These are phyloP conservation scores for Alternaria infectoria DNA, from an alignment of 2,329 filamentous ascomycete genomes.

Conservation along the genomic window DNA sequence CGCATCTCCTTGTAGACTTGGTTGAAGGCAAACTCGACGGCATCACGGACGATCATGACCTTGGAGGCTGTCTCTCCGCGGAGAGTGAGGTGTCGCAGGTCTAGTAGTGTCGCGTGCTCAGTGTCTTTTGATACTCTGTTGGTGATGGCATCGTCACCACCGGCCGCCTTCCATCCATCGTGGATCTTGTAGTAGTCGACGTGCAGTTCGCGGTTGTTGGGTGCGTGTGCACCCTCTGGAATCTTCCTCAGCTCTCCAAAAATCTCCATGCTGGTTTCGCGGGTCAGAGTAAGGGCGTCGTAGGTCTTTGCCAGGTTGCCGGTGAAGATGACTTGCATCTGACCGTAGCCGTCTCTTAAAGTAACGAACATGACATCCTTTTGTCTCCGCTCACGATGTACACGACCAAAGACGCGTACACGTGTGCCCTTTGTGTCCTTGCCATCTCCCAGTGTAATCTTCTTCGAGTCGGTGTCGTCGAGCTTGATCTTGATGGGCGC, in stretches of 20 bases:
- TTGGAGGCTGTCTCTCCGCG: slow-evolving; percentile 84
- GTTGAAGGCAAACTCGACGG: slow-evolving; percentile 81
- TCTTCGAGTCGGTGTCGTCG: slow-evolving; percentile 68
- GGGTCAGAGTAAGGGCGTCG: slow-evolving; percentile 82
- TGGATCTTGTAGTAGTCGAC: slow-evolving; percentile 86
- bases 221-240: slow-evolving; percentile 77
- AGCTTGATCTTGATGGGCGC: slow-evolving; percentile 78
- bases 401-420: slow-evolving; percentile 80
- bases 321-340: slow-evolving; percentile 82
- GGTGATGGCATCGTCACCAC: slow-evolving; percentile 89
- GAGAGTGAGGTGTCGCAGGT: slow-evolving; percentile 83
- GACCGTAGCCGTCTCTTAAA: slow-evolving; percentile 82
- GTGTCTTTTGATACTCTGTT: slow-evolving; percentile 75
- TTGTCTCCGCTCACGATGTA: slow-evolving; percentile 81
- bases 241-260: slow-evolving; percentile 84
- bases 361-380: slow-evolving; percentile 87
- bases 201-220: slow-evolving; percentile 84
- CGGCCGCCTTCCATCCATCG: slow-evolving; percentile 72
- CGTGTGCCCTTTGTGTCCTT: slow-evolving; percentile 69
- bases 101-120: slow-evolving; percentile 75
- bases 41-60: slow-evolving; percentile 84
- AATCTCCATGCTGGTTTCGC: slow-evolving; percentile 85
- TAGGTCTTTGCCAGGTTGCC: slow-evolving; percentile 90
- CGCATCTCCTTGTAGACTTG: slow-evolving; percentile 77
- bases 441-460: slow-evolving; percentile 61